Base-by-base conservation (phyloP, 2,329 filamentous ascomycete species). In the Tolypocladium paradoxum region DNA sequence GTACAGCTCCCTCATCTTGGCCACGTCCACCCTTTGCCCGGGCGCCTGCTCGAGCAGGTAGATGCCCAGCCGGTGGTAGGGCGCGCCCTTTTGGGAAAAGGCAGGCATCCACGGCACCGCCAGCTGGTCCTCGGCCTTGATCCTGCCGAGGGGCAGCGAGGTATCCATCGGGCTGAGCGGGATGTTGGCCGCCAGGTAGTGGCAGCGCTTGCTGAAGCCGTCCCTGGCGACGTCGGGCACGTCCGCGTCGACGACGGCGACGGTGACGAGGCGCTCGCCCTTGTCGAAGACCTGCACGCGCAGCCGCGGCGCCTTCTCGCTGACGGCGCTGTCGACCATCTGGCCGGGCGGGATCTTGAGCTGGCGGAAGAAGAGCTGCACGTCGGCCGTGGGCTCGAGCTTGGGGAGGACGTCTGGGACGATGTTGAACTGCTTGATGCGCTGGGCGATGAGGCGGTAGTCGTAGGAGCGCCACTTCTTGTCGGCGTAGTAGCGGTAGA, bases 401-500 rank as follows among this genome's bases (percentile, higher is more conserved):
- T 84, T 79, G 51, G 90, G 85, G 4, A 97, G 78, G 27, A 97
- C 76, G 68, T 99, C 93, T 16, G 93, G 93, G 7, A 95, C 81
- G 53, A 99, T 84, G 63, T 84, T 79, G 77, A 97, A 87, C 68
- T 96, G 90, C 49, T 81, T 75, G 64, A 97, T 86, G 65, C 93
- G 87, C 75, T 99, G 93, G 57, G 84, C 76, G 58, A 95, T 81
- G 57, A 97, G 74, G 61, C 83, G 82, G 62, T 86, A 83, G 66
- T 90, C 85, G 74, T 93, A 90, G 58, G 83, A 77, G 61, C 85
- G 84, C 93, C 93, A 99, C 74, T 95, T 90, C 62, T 79, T 75
- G 65, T 96, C 82, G 56, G 92, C 89, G 50, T 97, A 85, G 70
- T 88, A 81, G 58, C 92, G 88, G 76, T 99, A 99, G 66, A 99